These are phyloP conservation scores for Claviceps sp. DNA, from an alignment of 2,329 filamentous ascomycete genomes.

Conservation along the genomic window DNA sequence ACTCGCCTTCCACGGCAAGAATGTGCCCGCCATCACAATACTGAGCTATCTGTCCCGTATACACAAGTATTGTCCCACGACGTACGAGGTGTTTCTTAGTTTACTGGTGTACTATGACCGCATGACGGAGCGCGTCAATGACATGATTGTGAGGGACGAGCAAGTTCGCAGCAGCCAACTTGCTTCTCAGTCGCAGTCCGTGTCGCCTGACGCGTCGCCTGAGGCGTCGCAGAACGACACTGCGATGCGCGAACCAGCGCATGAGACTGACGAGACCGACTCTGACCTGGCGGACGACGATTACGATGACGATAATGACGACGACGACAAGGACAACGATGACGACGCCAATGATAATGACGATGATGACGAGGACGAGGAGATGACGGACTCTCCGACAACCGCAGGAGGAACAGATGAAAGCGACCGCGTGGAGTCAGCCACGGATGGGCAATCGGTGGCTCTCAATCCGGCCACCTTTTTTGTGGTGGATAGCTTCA, in stretches of 20 bases:
- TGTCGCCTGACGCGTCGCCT: slow-evolving; percentile 7
- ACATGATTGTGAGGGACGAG: slow-evolving; percentile 57
- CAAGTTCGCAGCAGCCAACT: slow-evolving; percentile 28
- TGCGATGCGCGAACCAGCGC: slow-evolving; percentile 15
- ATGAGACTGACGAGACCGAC: slow-evolving; percentile 31
- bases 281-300: slow-evolving; percentile 38
- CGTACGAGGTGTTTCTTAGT: slow-evolving; percentile 94
- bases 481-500: slow-evolving; percentile 97
- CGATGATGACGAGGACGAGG: slow-evolving; percentile 26
- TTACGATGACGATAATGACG: slow-evolving; percentile 16
- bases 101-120: slow-evolving; percentile 95
- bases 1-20: slow-evolving; percentile 94
- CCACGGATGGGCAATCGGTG: slow-evolving; percentile 12
- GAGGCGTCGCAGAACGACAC: slow-evolving; percentile 14
- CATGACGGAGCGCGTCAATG: slow-evolving; percentile 94
- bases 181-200: slow-evolving; percentile 6
- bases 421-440: slow-evolving; percentile 10
- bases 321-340: slow-evolving; percentile 34
- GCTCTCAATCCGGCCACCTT: slow-evolving; percentile 33
- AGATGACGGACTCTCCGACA: slow-evolving; percentile 19
- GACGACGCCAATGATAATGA: slow-evolving; percentile 37
- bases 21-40: slow-evolving; percentile 93
- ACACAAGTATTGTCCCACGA: slow-evolving; percentile 97
- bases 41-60: slow-evolving; percentile 90
- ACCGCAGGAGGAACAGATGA: slow-evolving; percentile 12